Evolutionary conservation across 2,329 filamentous ascomycete species (phyloP), one percentile per base, ranked within the genome.

Genomic region (Periconia digitata): DNA sequence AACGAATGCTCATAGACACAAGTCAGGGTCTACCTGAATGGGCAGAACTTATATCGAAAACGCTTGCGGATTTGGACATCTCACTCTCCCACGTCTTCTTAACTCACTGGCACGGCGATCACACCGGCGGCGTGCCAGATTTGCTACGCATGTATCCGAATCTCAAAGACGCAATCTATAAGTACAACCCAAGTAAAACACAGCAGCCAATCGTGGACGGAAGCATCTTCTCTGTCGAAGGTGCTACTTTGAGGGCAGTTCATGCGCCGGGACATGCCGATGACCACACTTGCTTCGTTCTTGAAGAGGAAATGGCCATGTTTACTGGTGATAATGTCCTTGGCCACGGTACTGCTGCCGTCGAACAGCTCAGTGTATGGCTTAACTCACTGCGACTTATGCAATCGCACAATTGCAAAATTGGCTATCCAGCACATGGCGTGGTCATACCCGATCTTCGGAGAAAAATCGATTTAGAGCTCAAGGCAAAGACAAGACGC

Each of bases 371-470:
- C 0, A 60, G 64, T 4, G 49, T 49, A 2, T 78, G 64, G 45
- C 73, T 76, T 67, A 46, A 47, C 7, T 66, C 54, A 6, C 60
- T 76, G 6, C 54, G 54, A 2, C 58, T 50, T 12, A 74, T 76
- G 71, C 44, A 54, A 2, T 38, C 47, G 0, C 66, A 72, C 2
- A 55, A 60, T 8, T 79, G 75, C 48, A 27, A 10, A 0, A 54
- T 53, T 1, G 77, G 76, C 0, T 77, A 79, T 51, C 72, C 77
- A 0, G 77, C 72, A 2, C 78, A 80, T 46, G 77, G 77, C 3
- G 58, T 50, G 0, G 60, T 67, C 1, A 73, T 79, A 29, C 13
- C 39, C 1, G 55, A 77, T 47, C 55, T 78, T 5, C 64, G 49
- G 4, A 53, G 43, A 13, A 78, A 76, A 51, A 74, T 79, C 34